Evolutionary conservation across 345 rosid species (phyloP), one percentile per base, ranked within the genome.

Genomic region (Sisymbrium altissimum): DNA sequence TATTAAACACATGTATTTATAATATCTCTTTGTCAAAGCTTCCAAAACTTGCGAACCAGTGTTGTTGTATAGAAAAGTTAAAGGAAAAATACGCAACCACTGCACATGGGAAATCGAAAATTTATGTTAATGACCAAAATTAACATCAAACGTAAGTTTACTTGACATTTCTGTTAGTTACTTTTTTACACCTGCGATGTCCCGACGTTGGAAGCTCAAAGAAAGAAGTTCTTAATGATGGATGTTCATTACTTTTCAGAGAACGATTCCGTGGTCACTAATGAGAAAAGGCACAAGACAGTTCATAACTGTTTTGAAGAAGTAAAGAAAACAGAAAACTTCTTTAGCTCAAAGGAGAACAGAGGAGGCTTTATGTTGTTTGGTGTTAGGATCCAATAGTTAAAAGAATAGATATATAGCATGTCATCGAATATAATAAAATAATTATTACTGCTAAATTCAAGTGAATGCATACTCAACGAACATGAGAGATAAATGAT

Each of bases 151-250:
- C n/a, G n/a, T n/a, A n/a, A n/a, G n/a, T n/a, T n/a, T n/a, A n/a
- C n/a, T n/a, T n/a, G n/a, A n/a, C n/a, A n/a, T n/a, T n/a, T n/a
- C n/a, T n/a, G n/a, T n/a, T n/a, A n/a, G n/a, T n/a, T n/a, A n/a
- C n/a, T n/a, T n/a, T 85, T 93, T 77, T 83, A 70, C 56, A n/a
- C 21, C 14, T 89, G 88, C 39, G 74, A 82, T n/a, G 74, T 30
- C 0, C 18, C 60, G n/a, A n/a, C n/a, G 25, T 46, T 65, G 35
- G 43, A 62, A 7, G 75, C 66, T 21, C 55, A 63, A 18, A 73
- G 21, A 15, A 48, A 59, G 2, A 71, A 25, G 9, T 83, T 84
- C 17, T 48, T 68, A 41, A 66, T 86, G 33, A 81, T 87, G 57
- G 88, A 87, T 55, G 44, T 84, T 13, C 58, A 69, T 27, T n/a